phyloP scores from a whole-genome alignment of 2,329 filamentous ascomycete species.

The Septoria linicola region DNA sequence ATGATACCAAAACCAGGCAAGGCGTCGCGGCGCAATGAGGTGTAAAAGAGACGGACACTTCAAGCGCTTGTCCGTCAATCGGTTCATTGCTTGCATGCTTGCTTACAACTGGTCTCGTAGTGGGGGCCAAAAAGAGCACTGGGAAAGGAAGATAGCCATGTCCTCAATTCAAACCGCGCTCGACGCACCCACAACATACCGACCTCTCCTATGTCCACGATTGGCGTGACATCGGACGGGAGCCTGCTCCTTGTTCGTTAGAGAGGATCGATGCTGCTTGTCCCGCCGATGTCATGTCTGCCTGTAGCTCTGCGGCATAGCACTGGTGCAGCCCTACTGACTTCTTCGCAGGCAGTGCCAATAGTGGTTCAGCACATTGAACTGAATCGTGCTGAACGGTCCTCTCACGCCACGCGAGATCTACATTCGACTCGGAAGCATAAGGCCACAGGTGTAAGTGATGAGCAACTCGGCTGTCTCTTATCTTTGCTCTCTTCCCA shows the following conservation, averaged over 20 bases:
- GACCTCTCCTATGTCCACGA: slow-evolving; percentile 15
- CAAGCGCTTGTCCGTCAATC: no score
- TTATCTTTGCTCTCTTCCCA: no score
- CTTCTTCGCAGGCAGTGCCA: background rate
- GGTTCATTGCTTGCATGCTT: no score
- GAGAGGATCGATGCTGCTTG: slow-evolving; percentile 14
- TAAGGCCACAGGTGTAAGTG: no score
- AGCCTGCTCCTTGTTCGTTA: slow-evolving; percentile 16
- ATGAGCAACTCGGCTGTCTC: no score
- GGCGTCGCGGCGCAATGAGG: slow-evolving; percentile 12
- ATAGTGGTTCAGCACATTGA: no score
- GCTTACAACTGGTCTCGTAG: no score
- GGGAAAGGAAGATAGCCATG: slow-evolving; percentile 10
- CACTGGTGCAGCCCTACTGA: background rate
- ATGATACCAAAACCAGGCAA: slow-evolving; percentile 11
- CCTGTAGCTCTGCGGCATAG: background rate
- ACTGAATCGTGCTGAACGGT: no score
- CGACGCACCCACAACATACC: slow-evolving; percentile 1
- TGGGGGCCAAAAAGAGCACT: background rate
- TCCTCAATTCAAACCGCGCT: slow-evolving; percentile 2
- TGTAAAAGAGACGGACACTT: background rate
- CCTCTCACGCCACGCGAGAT: no score
- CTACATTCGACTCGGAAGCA: no score
- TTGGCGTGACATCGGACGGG: slow-evolving; percentile 14
- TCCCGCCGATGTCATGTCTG: no score